phyloP scores from a whole-genome alignment of 805 yeast genomes.

The Metschnikowia lochheadii region DNA sequence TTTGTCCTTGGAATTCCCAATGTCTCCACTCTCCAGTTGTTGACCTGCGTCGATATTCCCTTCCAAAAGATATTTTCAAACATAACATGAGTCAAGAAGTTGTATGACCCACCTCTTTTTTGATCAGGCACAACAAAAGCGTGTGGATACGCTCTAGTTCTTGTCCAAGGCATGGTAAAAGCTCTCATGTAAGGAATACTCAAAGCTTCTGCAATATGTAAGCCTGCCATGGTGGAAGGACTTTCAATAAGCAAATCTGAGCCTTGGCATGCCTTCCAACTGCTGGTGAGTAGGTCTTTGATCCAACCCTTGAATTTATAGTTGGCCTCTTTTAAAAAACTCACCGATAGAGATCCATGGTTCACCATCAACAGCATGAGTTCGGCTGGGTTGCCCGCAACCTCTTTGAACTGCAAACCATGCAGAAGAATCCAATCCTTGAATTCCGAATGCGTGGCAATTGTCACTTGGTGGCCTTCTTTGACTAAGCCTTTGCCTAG shows the following conservation, averaged over 20 bases:
- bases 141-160: slow-evolving; percentile 94
- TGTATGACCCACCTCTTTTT: slow-evolving; percentile 88
- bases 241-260: slow-evolving; percentile 85
- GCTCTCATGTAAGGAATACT: slow-evolving; percentile 90
- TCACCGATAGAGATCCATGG: slow-evolving; percentile 82
- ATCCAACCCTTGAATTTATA: slow-evolving; percentile 81
- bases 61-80: slow-evolving; percentile 93
- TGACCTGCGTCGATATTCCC: slow-evolving; percentile 83
- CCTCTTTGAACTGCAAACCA: slow-evolving; percentile 62
- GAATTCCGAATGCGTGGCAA: slow-evolving; percentile 85
- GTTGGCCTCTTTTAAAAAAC: slow-evolving; percentile 80
- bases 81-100: slow-evolving; percentile 86
- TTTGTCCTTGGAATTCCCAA: slow-evolving; percentile 66
- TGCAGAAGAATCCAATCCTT: slow-evolving; percentile 65
- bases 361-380: slow-evolving; percentile 89
- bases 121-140: slow-evolving; percentile 94
- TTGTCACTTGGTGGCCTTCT: slow-evolving; percentile 82
- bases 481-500: slow-evolving; percentile 70
- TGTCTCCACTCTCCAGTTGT: slow-evolving; percentile 75
- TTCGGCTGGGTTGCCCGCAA: slow-evolving; percentile 93
- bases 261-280: slow-evolving; percentile 86
- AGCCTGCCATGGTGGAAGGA: slow-evolving; percentile 95
- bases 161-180: slow-evolving; percentile 98
- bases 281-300: slow-evolving; percentile 57
- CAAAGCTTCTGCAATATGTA: slow-evolving; percentile 91